These are phyloP conservation scores for Sanghuangporus baumii DNA, from an alignment of 1,284 basidiomycete genomes.

Conservation along the genomic window DNA sequence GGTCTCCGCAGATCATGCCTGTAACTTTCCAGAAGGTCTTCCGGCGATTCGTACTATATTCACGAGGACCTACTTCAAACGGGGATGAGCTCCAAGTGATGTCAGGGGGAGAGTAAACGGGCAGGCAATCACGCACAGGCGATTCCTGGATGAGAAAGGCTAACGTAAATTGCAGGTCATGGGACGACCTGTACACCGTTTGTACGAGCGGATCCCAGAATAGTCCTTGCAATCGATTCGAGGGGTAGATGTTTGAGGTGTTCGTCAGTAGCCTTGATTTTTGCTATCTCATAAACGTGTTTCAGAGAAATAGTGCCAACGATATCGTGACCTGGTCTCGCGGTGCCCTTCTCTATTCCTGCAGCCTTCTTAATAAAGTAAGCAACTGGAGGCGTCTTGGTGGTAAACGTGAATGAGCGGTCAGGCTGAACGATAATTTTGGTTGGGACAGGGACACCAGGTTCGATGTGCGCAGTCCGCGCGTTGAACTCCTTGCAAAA, in stretches of 20 bases:
- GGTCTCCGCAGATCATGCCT: background rate
- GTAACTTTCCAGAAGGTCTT: background rate
- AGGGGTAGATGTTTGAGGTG: slow-evolving; percentile 80
- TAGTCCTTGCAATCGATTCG: slow-evolving; percentile 82
- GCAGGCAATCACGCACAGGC: background rate
- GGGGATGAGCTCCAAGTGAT: background rate
- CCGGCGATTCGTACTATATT: no score
- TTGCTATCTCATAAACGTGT: slow-evolving; percentile 98
- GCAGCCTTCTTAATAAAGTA: slow-evolving; percentile 92
- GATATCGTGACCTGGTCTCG: slow-evolving; percentile 69
- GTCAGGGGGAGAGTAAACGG: background rate
- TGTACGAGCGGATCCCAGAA: slow-evolving; percentile 81
- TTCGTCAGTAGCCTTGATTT: slow-evolving; percentile 90
- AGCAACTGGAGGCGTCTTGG: slow-evolving; percentile 87
- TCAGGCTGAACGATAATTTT: slow-evolving; percentile 92
- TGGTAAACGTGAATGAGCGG: slow-evolving; percentile 90
- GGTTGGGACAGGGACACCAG: slow-evolving; percentile 86
- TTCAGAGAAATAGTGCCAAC: slow-evolving; percentile 88
- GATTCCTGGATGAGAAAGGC: background rate
- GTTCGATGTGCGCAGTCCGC: slow-evolving; percentile 82
- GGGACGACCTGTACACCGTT: slow-evolving; percentile 86
- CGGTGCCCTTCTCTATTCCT: slow-evolving; percentile 86
- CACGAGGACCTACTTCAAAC: background rate
- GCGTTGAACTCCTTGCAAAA: slow-evolving; percentile 99
- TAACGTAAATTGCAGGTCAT: slow-evolving; percentile 33